Evolutionary conservation across 257 asterid genomes (phyloP).

Genomic region (Anisodus acutangulus): DNA sequence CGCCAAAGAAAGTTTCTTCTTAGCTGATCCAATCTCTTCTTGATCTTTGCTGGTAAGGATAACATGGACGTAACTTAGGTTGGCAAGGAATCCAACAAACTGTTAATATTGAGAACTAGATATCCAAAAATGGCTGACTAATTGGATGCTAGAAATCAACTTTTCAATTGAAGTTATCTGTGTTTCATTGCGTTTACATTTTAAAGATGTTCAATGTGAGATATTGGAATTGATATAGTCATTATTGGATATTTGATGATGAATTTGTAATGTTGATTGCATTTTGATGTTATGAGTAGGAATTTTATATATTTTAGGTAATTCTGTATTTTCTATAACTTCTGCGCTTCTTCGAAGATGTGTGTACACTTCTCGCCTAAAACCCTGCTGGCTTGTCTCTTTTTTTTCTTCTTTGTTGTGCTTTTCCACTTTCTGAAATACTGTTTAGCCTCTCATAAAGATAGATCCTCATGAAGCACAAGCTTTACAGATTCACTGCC

Average conservation of each 20-base stretch:
- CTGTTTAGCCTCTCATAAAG: not conserved
- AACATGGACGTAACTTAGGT: not conserved
- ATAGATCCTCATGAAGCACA: slow-evolving; percentile 4
- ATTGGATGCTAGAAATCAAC: not conserved
- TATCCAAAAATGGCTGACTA: not conserved
- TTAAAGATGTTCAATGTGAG: not conserved
- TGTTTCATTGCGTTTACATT: not conserved
- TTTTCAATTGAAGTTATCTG: not conserved
- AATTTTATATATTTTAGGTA: slow-evolving; percentile 3
- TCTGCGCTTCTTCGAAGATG: not conserved
- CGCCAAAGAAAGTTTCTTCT: not conserved
- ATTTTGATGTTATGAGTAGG: not conserved
- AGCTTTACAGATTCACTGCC: not conserved
- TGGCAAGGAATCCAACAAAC: not conserved
- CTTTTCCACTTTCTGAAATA: not conserved
- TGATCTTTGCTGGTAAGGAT: slow-evolving; percentile 13
- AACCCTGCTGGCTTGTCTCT: not conserved
- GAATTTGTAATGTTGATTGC: slow-evolving; percentile 7
- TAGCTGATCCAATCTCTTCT: not conserved
- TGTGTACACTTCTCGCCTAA: not conserved
- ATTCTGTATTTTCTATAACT: not conserved
- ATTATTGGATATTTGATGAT: slow-evolving; percentile 1
- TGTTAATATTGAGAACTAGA: slow-evolving; percentile 3
- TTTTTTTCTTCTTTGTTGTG: not conserved
- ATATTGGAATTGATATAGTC: not conserved